These are phyloP conservation scores for Thielaviopsis punctulata DNA, from an alignment of 2,329 filamentous ascomycete species.

Conservation along the genomic window DNA sequence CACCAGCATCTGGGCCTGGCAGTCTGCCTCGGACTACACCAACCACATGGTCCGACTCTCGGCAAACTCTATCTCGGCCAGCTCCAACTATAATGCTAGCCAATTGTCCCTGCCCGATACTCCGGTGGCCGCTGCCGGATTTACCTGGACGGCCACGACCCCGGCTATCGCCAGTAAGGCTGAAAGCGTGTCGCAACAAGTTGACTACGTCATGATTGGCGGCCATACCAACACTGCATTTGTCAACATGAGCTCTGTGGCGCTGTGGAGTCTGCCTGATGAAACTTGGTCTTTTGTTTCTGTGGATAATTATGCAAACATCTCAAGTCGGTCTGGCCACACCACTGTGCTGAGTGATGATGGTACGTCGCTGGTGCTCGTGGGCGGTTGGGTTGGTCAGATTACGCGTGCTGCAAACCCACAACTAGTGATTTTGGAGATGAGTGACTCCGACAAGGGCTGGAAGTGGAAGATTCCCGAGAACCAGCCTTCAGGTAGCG, in stretches of 20 bases:
- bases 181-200: constrained; percentile 50
- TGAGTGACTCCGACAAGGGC: constrained; percentile 57
- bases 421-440: constrained; percentile 59
- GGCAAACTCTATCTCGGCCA: constrained; percentile 20
- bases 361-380: constrained; percentile 57
- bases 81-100: constrained; percentile 17
- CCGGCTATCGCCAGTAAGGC: constrained; percentile 53
- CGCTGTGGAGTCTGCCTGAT: constrained; percentile 72
- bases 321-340: constrained; percentile 79
- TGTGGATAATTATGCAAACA: constrained; percentile 17
- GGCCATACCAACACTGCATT: constrained; percentile 73
- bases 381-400: constrained; percentile 88
- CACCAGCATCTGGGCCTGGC: constrained; percentile 37
- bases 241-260: constrained; percentile 85
- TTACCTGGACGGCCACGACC: constrained; percentile 58
- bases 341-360: constrained; percentile 67
- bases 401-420: constrained; percentile 58
- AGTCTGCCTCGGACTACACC: constrained; percentile 57
- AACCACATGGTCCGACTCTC: constrained; percentile 54
- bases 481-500: constrained; percentile 26
- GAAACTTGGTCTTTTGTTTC: constrained; percentile 71
- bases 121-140: constrained; percentile 57
- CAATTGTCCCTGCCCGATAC: constrained; percentile 23
- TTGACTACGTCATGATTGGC: constrained; percentile 65
- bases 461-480: constrained; percentile 56